Evolutionary conservation across 2,329 filamentous ascomycete genomes (phyloP).

Genomic region (Aspergillus sp.): DNA sequence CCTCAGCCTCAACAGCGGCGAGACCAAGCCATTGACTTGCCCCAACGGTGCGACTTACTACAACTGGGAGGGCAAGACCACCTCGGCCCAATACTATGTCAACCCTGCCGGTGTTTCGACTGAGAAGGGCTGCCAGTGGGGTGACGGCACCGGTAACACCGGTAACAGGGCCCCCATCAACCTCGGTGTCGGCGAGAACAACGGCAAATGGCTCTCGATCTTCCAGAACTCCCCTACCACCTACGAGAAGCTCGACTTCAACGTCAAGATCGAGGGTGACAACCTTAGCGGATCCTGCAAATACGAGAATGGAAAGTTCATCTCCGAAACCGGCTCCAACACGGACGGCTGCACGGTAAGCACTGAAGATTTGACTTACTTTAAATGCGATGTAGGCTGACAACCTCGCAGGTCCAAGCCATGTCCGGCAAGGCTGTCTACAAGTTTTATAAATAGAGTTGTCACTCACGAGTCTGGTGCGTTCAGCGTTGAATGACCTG

Average conservation of each 20-base stretch:
- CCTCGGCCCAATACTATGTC: constrained; percentile 95
- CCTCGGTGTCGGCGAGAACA: constrained; percentile 73
- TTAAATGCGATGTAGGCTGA: not conserved
- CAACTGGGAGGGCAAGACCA: constrained; percentile 69
- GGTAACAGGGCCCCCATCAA: constrained; percentile 90
- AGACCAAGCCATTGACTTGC: constrained; percentile 69
- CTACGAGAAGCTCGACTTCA: constrained; percentile 69
- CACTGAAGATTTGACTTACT: constrained; percentile 23
- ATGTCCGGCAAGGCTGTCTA: constrained; percentile 52
- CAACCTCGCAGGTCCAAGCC: constrained; percentile 46
- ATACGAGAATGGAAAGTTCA: constrained; percentile 65
- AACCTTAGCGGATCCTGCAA: constrained; percentile 61
- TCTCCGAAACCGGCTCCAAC: constrained; percentile 49
- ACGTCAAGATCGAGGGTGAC: constrained; percentile 73
- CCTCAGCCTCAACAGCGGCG: constrained; percentile 59
- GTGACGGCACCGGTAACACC: constrained; percentile 55
- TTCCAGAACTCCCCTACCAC: constrained; percentile 82
- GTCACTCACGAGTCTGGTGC: constrained; percentile 11
- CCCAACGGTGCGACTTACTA: constrained; percentile 73
- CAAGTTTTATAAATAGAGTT: constrained; percentile 40
- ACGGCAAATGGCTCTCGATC: constrained; percentile 77
- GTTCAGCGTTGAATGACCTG: not conserved
- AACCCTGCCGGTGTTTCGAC: constrained; percentile 73
- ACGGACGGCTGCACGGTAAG: constrained; percentile 76
- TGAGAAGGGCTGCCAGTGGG: constrained; percentile 76